These are phyloP conservation scores for Apiospora sp. DNA, from an alignment of 2,329 filamentous ascomycete genomes.

Conservation along the genomic window DNA sequence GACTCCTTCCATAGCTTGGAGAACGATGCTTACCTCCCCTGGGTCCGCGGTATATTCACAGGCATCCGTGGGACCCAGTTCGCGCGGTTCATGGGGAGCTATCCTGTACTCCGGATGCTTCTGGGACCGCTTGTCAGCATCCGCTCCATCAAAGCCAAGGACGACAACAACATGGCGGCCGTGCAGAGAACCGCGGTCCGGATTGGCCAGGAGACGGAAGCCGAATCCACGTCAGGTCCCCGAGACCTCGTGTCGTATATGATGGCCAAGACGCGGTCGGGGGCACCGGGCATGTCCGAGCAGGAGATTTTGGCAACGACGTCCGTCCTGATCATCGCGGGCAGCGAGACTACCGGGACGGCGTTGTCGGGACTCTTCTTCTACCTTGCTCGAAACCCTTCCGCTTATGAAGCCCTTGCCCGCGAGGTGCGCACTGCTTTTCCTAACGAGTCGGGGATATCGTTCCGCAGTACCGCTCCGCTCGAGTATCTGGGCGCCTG, in stretches of 20 bases:
- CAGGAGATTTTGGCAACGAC: neutral
- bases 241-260: slow-evolving; percentile 18
- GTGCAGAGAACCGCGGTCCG: neutral
- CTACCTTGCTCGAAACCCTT: slow-evolving; percentile 41
- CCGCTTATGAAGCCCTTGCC: neutral
- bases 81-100: too few relatives aligned
- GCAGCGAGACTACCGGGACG: slow-evolving; percentile 55
- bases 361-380: slow-evolving; percentile 46
- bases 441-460: slow-evolving; percentile 24
- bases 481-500: slow-evolving; percentile 46
- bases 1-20: slow-evolving; percentile 29
- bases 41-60: too few relatives aligned
- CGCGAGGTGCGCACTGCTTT: slow-evolving; percentile 18
- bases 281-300: neutral
- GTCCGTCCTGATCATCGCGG: slow-evolving; percentile 39
- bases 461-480: slow-evolving; percentile 34
- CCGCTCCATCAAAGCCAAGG: too few relatives aligned
- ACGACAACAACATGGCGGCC: neutral
- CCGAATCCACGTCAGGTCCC: neutral
- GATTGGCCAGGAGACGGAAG: slow-evolving; percentile 11
- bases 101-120: neutral
- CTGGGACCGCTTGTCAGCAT: neutral
- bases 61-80: too few relatives aligned
- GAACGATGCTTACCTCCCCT: neutral
- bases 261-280: slow-evolving; percentile 24